Conservation (phyloP, 176 grass and related monocot species). For the Avena eriantha region DNA sequence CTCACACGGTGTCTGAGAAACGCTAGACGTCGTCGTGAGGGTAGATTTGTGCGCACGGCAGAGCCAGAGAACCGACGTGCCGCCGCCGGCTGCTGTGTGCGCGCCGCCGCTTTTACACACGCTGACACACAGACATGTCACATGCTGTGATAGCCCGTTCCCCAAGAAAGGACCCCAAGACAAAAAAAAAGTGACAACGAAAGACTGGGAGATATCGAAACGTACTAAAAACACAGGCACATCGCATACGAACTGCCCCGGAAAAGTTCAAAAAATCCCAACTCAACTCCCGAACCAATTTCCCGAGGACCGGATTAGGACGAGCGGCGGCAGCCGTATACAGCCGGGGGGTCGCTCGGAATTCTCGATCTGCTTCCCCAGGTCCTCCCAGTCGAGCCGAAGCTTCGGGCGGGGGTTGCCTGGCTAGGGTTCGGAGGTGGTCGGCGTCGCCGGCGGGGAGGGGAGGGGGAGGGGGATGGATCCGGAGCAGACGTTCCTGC, state of each 20-base stretch:
- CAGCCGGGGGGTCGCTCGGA: neutral
- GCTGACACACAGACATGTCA: neutral
- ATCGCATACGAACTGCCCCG: neutral
- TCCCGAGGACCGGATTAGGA: neutral
- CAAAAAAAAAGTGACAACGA: neutral
- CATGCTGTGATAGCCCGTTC: neutral
- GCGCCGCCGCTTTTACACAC: neutral
- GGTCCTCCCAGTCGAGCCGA: conserved; percentile 8
- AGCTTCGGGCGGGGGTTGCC: conserved; percentile 9
- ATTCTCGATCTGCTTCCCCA: conserved; percentile 12
- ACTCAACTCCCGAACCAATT: neutral
- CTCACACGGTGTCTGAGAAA: no score
- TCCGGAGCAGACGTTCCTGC: conserved; percentile 97
- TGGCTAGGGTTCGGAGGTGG: conserved; percentile 51
- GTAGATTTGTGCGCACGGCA: neutral
- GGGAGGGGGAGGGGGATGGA: conserved; percentile 57
- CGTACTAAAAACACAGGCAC: conserved; percentile 22
- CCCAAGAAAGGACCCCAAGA: conserved; percentile 39
- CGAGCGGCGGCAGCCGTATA: neutral
- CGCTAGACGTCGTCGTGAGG: neutral
- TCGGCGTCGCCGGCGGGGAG: neutral
- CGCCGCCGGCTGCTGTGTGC: neutral
- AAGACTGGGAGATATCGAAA: neutral
- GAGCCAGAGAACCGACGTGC: neutral
- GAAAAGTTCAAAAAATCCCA: conserved; percentile 41